Evolutionary conservation across 192 early-diverging fungal species (phyloP).

Genomic region (Mortierella alpina): DNA sequence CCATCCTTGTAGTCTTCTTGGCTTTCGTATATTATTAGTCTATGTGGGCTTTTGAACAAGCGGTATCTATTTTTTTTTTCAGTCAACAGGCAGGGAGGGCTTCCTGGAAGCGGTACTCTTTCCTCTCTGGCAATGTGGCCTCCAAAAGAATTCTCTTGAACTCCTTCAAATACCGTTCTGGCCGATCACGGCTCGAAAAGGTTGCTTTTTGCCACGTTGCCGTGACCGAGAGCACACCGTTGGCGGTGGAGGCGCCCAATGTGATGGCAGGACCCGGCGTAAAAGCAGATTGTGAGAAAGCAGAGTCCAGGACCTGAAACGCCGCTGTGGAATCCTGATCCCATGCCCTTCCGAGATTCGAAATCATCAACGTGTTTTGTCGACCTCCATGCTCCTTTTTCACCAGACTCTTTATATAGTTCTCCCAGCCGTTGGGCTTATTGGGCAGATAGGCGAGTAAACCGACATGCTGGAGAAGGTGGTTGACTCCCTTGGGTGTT

Average conservation of each 20-base stretch:
- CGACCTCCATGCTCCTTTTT: slow-evolving; percentile 38
- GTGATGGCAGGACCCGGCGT: slow-evolving; percentile 3
- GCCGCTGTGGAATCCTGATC: background rate
- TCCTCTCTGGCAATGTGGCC: slow-evolving; percentile 10
- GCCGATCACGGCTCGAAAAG: slow-evolving; percentile 2
- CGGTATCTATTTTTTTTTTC: too few relatives aligned
- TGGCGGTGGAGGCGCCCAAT: slow-evolving; percentile 27
- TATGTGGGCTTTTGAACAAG: too few relatives aligned
- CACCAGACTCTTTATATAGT: slow-evolving; percentile 9
- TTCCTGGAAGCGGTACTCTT: slow-evolving; percentile 27
- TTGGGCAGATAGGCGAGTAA: slow-evolving; percentile 23
- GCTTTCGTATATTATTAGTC: too few relatives aligned
- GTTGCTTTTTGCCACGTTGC: slow-evolving; percentile 25
- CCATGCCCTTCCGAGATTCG: slow-evolving; percentile 29
- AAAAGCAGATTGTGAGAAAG: slow-evolving; percentile 26
- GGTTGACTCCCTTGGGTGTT: slow-evolving; percentile 5
- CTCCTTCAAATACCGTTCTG: slow-evolving; percentile 10
- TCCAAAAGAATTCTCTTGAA: slow-evolving; percentile 33
- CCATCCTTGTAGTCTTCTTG: too few relatives aligned
- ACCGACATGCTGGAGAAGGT: slow-evolving; percentile 7
- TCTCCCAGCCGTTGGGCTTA: slow-evolving; percentile 22
- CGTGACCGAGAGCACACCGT: slow-evolving; percentile 13
- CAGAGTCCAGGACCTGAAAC: slow-evolving; percentile 15
- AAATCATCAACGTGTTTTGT: slow-evolving; percentile 19
- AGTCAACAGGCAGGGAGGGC: background rate